Evolutionary conservation across 345 rosid genomes (phyloP).

Genomic region (Citrus cavaleriei): DNA sequence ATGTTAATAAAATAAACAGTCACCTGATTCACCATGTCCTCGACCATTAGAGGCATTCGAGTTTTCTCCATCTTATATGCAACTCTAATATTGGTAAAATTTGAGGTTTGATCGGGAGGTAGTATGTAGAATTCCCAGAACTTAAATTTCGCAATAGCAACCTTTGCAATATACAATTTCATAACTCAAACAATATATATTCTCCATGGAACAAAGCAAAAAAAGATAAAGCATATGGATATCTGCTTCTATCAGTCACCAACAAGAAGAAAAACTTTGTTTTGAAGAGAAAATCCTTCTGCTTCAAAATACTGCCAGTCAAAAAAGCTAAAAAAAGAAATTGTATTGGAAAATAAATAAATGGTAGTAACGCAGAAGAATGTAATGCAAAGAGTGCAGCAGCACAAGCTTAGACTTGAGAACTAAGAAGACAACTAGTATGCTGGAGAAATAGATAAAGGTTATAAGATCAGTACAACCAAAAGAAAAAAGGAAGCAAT

Average conservation of each 20-base stretch:
- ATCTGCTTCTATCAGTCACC: neutral
- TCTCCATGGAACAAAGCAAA: neutral
- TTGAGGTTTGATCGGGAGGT: slow-evolving; percentile 23
- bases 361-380: neutral
- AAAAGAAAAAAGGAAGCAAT: neutral
- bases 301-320: neutral
- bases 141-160: slow-evolving; percentile 20
- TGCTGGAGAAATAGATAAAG: neutral
- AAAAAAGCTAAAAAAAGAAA: neutral
- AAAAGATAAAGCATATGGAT: neutral
- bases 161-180: slow-evolving; percentile 11
- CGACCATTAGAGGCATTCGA: neutral
- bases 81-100: slow-evolving; percentile 17
- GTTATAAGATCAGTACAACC: neutral
- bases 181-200: neutral
- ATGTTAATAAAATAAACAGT: neutral
- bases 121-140: slow-evolving; percentile 22
- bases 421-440: neutral
- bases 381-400: neutral
- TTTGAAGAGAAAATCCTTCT: neutral
- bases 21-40: slow-evolving; percentile 16
- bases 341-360: neutral
- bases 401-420: neutral
- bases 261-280: neutral
- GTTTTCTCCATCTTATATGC: slow-evolving; percentile 15